Evolutionary conservation across 2,329 filamentous ascomycete species (phyloP), one percentile per base, ranked within the genome.

Genomic region (Penicillium sp.): DNA sequence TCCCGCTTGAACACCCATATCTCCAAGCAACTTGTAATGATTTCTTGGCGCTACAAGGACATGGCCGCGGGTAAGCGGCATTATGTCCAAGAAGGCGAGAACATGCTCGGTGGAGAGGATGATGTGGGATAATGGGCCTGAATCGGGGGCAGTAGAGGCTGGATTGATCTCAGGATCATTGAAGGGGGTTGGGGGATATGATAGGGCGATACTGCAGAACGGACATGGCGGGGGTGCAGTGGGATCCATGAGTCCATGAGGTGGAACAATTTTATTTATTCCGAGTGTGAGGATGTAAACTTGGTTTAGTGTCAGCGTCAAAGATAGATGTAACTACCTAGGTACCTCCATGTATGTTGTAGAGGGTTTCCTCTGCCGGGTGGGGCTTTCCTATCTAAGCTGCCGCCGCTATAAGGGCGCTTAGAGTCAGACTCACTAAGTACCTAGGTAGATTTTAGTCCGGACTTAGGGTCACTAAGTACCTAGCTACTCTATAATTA

Each of bases 31-130:
- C 55, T 83, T 79, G 49, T 82, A 79, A 73, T 97, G 93, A 32
- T 73, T 65, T 35, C 93, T 79, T 8, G 89, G 86, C 48, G 85
- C 87, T 31, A 97, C 77, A 0, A 97, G 78, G 6, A 96, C 70
- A 74, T 97, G 91, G 1, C 90, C 90, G 0, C 76, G 76, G 0
- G 87, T 85, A 45, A 97, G 80, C 1, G 93, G 93, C 74, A 94
- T 80, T 62, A 96, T 95, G 71, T 97, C 91, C 60, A 97, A 78
- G 70, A 97, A 97, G 37, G 89, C 89, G 55, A 97, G 72, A 26
- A 93, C 81, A 53, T 82, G 69, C 1, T 82, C 82, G 1, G 87
- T 93, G 2, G 87, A 87, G 51, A 96, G 79, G 29, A 96, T 79
- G 28, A 96, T 64, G 61, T 79, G 64, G 1, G 69, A 62, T 19